Evolutionary conservation across 805 yeast species (phyloP).

Genomic region (Teunomyces aglyptinius): DNA sequence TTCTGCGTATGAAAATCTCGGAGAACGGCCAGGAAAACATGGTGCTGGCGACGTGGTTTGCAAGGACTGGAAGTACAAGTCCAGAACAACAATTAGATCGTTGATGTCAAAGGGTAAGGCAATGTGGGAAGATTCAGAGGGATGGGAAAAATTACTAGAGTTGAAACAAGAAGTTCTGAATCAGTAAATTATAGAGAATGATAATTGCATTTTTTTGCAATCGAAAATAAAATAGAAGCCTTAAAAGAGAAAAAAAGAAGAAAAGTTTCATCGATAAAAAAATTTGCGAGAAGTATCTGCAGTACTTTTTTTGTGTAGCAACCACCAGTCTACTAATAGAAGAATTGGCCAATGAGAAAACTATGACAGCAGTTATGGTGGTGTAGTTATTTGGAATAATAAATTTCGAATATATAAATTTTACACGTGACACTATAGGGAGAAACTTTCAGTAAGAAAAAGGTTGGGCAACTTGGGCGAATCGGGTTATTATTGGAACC

Average conservation of each 20-base stretch:
- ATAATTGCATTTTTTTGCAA: slow-evolving; percentile 8
- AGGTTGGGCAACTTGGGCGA: background rate
- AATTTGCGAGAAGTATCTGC: background rate
- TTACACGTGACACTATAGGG: no score
- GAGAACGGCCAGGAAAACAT: slow-evolving; percentile 77
- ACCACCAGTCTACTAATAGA: no score
- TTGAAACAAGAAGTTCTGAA: slow-evolving; percentile 44
- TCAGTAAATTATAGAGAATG: slow-evolving; percentile 21
- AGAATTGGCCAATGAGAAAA: background rate
- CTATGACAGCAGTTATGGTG: no score
- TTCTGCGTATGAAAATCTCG: slow-evolving; percentile 83
- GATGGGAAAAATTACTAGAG: slow-evolving; percentile 64
- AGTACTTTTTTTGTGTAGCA: no score
- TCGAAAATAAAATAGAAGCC: slow-evolving; percentile 13
- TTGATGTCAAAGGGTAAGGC: slow-evolving; percentile 75
- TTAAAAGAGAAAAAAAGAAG: background rate
- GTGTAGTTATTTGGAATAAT: no score
- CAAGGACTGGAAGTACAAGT: slow-evolving; percentile 87
- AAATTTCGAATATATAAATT: no score
- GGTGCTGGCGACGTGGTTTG: slow-evolving; percentile 85
- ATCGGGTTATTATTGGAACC: background rate
- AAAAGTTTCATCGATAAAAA: background rate
- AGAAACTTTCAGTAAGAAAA: no score
- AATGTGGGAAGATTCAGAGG: slow-evolving; percentile 77
- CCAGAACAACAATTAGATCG: slow-evolving; percentile 67